Evolutionary conservation across 2,329 filamentous ascomycete species (phyloP), one percentile per base, ranked within the genome.

Genomic region (Stagonosporopsis vannaccii): DNA sequence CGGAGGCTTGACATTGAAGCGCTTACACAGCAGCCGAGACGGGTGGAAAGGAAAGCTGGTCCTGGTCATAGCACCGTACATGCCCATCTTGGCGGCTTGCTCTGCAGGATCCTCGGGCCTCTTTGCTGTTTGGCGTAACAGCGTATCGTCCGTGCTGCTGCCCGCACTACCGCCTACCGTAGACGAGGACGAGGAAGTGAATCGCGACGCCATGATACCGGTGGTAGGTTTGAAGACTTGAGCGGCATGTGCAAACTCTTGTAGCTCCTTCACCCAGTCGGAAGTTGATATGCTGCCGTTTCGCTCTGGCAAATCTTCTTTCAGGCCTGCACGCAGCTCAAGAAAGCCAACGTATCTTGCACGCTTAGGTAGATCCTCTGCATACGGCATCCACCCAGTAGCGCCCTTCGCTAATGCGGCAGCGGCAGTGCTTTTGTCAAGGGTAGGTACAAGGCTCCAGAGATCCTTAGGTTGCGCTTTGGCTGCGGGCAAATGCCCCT

Each of bases 41-140:
- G 95, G 95, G 65, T 88, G 88, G 75, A 97, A 98, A 4, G 87
- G 84, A 7, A 85, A 75, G 0, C 83, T 81, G 20, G 83, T 86
- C 59, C 95, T 83, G 3, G 95, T 99, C 86, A 98, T 84, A 13
- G 87, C 84, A 1, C 95, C 95, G 76, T 93, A 97, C 92, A 98
- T 97, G 54, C 92, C 92, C 71, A 97, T 80, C 68, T 85, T 90
- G 7, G 95, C 95, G 1, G 95, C 95, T 65, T 91, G 88, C 71
- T 93, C 90, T 11, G 92, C 91, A 0, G 93, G 89, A 68, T 97
- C 90, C 59, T 87, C 82, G 3, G 83, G 82, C 65, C 88, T 91
- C 8, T 77, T 66, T 0, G 81, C 80, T 55, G 79, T 82, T 44
- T 76, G 79, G 15, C 87, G 76, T 7, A 84, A 68, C 39, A 63